These are phyloP conservation scores for Curvularia hawaiiensis DNA, from an alignment of 2,329 filamentous ascomycete species.

Conservation along the genomic window DNA sequence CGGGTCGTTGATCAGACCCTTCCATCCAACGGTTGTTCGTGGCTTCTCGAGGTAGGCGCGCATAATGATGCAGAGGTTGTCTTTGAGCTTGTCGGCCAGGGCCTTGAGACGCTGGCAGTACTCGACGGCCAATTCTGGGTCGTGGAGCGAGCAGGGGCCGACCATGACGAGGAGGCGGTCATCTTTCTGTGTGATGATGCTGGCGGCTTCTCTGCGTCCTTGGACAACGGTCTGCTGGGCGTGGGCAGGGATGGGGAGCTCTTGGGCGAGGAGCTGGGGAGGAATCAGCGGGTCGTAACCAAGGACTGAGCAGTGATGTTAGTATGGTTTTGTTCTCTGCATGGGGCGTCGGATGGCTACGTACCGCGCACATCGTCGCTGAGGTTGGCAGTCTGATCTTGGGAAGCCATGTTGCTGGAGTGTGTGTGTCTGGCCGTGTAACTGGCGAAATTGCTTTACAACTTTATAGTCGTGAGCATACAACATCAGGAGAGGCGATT, in stretches of 20 bases:
- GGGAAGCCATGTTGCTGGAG: constrained; percentile 35
- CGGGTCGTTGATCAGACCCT: constrained; percentile 98
- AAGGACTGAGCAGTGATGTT: constrained; percentile 65
- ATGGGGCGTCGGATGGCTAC: neutral
- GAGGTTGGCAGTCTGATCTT: constrained; percentile 35
- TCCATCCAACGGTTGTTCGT: constrained; percentile 97
- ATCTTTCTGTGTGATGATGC: constrained; percentile 77
- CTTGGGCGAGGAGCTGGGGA: constrained; percentile 82
- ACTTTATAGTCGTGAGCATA: constrained; percentile 18
- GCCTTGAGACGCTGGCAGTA: constrained; percentile 81
- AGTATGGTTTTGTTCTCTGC: constrained; percentile 21
- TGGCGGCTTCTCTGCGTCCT: constrained; percentile 70
- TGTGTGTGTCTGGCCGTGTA: constrained; percentile 18
- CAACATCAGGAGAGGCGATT: constrained; percentile 2
- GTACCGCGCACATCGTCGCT: constrained; percentile 61
- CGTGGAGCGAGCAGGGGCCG: constrained; percentile 96
- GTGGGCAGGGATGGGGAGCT: constrained; percentile 70
- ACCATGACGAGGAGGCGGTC: constrained; percentile 93
- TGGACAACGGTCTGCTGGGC: constrained; percentile 72
- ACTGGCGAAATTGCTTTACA: constrained; percentile 18
- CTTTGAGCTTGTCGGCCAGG: constrained; percentile 77
- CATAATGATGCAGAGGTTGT: constrained; percentile 93
- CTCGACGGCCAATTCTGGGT: constrained; percentile 84
- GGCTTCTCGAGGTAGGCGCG: constrained; percentile 99
- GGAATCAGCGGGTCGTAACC: constrained; percentile 94